A percentile compares a stretch with the other conserved stretches of the same genome.
These are phyloP conservation scores for Zea luxurians DNA, from an alignment of 176 grass and related monocot species.

Conservation along the genomic window DNA sequence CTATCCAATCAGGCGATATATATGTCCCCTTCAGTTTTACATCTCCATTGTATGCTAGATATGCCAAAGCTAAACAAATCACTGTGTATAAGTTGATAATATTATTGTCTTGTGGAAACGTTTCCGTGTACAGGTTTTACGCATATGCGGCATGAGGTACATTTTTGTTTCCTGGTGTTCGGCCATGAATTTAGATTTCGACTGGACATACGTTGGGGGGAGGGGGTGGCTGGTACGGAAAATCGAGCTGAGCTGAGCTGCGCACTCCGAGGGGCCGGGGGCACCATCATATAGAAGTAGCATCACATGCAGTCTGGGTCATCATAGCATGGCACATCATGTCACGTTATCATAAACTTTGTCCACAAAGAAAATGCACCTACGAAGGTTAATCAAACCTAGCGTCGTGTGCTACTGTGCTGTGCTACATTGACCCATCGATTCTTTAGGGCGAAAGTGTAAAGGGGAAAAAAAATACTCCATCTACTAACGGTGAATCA, in stretches of 20 bases:
- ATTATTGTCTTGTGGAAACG: too few relatives aligned
- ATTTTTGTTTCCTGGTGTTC: background rate
- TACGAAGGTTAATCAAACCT: conserved; percentile 2
- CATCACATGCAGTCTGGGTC: conserved; percentile 10
- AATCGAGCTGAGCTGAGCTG: background rate
- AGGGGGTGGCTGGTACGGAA: background rate
- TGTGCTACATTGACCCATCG: background rate
- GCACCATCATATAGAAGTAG: background rate
- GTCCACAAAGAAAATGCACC: background rate
- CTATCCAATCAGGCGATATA: too few relatives aligned
- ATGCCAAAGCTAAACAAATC: too few relatives aligned
- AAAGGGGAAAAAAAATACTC: background rate
- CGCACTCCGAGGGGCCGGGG: background rate
- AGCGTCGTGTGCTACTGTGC: background rate
- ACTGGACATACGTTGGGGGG: background rate
- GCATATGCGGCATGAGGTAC: background rate
- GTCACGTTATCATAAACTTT: background rate
- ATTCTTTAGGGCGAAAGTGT: background rate
- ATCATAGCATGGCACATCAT: conserved; percentile 11
- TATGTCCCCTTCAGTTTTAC: too few relatives aligned
- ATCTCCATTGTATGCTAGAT: too few relatives aligned
- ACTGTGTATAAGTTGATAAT: too few relatives aligned
- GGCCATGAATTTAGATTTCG: background rate
- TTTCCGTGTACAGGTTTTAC: too few relatives aligned
- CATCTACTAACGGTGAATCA: background rate